Conservation (phyloP, 495 filamentous ascomycete genomes). For the Pyrenula massariospora region DNA sequence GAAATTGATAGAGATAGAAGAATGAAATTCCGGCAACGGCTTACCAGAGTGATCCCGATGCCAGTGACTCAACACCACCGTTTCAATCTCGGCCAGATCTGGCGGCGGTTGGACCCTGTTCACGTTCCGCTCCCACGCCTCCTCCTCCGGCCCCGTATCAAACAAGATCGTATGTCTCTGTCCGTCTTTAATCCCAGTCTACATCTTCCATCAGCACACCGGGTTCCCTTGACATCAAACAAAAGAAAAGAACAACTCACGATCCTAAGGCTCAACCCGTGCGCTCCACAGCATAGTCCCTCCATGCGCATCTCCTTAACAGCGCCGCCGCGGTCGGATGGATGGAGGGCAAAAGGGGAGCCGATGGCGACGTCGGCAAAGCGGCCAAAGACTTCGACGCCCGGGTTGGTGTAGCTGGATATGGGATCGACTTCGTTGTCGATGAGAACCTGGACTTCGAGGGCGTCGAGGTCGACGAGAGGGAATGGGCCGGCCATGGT, state of each 20-base stretch:
- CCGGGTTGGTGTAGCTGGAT: constrained; percentile 16
- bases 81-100: constrained; percentile 53
- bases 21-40: constrained; percentile 1
- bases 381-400: constrained; percentile 14
- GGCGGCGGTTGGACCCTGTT: constrained; percentile 26
- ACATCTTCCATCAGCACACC: not conserved
- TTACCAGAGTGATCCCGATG: constrained; percentile 48
- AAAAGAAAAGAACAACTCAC: constrained; percentile 15
- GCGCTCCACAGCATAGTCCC: constrained; percentile 47
- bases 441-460: constrained; percentile 36
- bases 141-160: constrained; percentile 46
- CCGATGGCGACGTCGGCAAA: constrained; percentile 11
- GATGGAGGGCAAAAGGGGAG: constrained; percentile 12
- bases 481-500: not conserved
- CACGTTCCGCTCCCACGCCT: constrained; percentile 43
- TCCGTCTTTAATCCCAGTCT: constrained; percentile 42
- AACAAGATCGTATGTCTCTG: constrained; percentile 44
- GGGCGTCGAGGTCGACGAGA: constrained; percentile 33
- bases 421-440: constrained; percentile 51
- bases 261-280: constrained; percentile 46
- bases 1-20: not conserved
- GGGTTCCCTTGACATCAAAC: not conserved
- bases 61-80: constrained; percentile 65
- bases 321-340: constrained; percentile 27
- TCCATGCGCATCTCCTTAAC: constrained; percentile 38